Conservation (phyloP, 345 rosid genomes). For the Citrus sinensis region DVS_A1.0 CM039167.1:15845001-15845500, state of each 20-base stretch:
- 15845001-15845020: too few relatives aligned
- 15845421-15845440: conserved; percentile 29
- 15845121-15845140: neutral
- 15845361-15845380: conserved; percentile 6
- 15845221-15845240: conserved; percentile 24
- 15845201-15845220: conserved; percentile 23
- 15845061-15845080: neutral
- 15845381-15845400: conserved; percentile 21
- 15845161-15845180: neutral
- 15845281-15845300: neutral
- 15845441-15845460: conserved; percentile 20
- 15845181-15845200: conserved; percentile 1
- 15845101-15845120: too few relatives aligned
- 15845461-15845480: neutral
- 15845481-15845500: neutral
- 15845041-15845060: neutral
- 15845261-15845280: too few relatives aligned
- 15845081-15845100: too few relatives aligned
- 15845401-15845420: conserved; percentile 35
- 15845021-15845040: too few relatives aligned
- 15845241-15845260: neutral
- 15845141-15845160: too few relatives aligned
- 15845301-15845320: neutral
- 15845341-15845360: conserved; percentile 14
- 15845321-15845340: neutral